A percentile compares a stretch with the other conserved stretches of the same genome.
These are phyloP conservation scores for Beta macrorhiza DNA, from an alignment of 179 eudicot species.

Conservation along the genomic window DNA sequence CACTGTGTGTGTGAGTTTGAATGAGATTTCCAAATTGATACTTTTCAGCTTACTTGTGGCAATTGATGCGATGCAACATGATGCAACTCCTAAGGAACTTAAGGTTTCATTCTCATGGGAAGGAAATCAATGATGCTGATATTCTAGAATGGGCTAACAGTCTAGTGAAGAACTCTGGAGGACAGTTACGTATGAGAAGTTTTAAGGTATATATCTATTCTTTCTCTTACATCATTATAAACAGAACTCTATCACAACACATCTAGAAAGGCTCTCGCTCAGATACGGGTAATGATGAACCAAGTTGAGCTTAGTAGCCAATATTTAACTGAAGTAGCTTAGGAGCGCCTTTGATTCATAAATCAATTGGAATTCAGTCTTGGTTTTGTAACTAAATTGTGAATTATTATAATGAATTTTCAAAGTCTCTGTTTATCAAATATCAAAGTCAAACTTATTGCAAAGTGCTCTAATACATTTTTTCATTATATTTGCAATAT, in stretches of 20 bases:
- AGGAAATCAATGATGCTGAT: slow-evolving; percentile 83
- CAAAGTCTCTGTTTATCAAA: no score
- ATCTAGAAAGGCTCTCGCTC: neutral
- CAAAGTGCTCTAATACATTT: no score
- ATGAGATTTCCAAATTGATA: slow-evolving; percentile 1
- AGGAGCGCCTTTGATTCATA: no score
- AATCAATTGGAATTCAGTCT: no score
- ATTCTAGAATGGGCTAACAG: slow-evolving; percentile 85
- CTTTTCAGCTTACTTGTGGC: slow-evolving; percentile 87
- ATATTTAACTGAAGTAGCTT: no score
- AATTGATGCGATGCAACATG: slow-evolving; percentile 88
- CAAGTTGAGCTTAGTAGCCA: neutral
- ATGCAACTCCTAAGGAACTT: slow-evolving; percentile 81
- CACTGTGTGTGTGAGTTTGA: neutral
- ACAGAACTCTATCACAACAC: neutral
- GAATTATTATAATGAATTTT: no score
- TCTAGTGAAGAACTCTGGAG: slow-evolving; percentile 62
- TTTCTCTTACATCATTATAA: neutral
- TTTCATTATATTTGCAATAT: no score
- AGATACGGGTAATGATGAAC: neutral
- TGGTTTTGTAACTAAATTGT: no score
- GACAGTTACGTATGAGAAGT: slow-evolving; percentile 66
- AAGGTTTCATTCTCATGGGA: slow-evolving; percentile 83
- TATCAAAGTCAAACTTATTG: no score
- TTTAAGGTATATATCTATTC: slow-evolving; percentile 60